A percentile compares a stretch with the other conserved stretches of the same genome.
phyloP scores from a whole-genome alignment of 306 rosid genomes.

The Medicago lupulina region DNA sequence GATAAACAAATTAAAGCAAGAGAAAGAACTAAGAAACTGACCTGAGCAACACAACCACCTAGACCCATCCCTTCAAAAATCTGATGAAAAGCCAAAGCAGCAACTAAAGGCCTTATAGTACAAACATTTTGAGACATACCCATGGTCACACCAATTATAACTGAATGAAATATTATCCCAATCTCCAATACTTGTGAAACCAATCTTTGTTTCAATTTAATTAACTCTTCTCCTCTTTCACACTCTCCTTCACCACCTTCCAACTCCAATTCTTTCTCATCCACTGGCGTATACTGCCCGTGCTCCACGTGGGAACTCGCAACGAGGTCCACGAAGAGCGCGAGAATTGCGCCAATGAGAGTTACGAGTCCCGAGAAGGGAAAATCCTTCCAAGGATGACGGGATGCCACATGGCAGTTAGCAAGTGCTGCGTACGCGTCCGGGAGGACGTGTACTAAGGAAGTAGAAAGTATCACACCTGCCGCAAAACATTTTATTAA shows the following conservation, averaged over 20 bases:
- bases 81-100: slow-evolving; percentile 92
- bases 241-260: slow-evolving; percentile 30
- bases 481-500: slow-evolving; percentile 92
- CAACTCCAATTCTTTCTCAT: slow-evolving; percentile 46
- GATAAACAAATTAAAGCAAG: not conserved
- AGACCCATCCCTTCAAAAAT: slow-evolving; percentile 97
- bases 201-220: slow-evolving; percentile 72
- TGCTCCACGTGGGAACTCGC: slow-evolving; percentile 82
- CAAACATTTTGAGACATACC: slow-evolving; percentile 98
- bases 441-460: slow-evolving; percentile 95
- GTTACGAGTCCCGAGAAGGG: slow-evolving; percentile 91
- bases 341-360: slow-evolving; percentile 62
- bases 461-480: slow-evolving; percentile 93
- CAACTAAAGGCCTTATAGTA: slow-evolving; percentile 83
- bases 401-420: slow-evolving; percentile 80
- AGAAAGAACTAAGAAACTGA: not conserved
- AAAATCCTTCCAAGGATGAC: slow-evolving; percentile 88
- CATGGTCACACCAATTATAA: slow-evolving; percentile 87
- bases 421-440: slow-evolving; percentile 86
- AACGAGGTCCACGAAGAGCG: slow-evolving; percentile 76
- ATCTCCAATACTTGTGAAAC: slow-evolving; percentile 90
- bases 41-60: slow-evolving; percentile 99
- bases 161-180: slow-evolving; percentile 93
- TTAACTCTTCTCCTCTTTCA: slow-evolving; percentile 53
- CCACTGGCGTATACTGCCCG: slow-evolving; percentile 61